Evolutionary conservation across 2,329 filamentous ascomycete genomes (phyloP).

Genomic region (Hypoxylon sp.): DNA sequence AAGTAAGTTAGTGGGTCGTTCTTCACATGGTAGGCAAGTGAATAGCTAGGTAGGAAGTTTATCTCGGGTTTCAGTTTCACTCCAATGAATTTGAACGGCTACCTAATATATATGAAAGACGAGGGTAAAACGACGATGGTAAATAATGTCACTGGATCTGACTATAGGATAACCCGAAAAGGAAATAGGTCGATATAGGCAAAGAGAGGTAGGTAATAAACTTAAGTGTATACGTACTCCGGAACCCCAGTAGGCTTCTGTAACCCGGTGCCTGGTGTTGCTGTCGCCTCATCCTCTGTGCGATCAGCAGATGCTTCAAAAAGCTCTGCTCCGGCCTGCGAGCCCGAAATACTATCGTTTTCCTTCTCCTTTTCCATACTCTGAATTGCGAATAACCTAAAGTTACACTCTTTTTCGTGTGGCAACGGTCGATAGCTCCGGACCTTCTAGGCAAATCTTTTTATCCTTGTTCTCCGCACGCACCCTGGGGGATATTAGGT

Average conservation of each 20-base stretch:
- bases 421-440: neutral
- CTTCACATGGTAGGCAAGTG: neutral
- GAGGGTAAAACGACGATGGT: neutral
- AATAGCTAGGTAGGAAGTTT: neutral
- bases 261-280: neutral
- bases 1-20: constrained; percentile 2
- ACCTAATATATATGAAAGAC: neutral
- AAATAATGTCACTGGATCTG: neutral
- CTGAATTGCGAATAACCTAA: neutral
- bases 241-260: constrained; percentile 25
- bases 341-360: constrained; percentile 20
- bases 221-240: constrained; percentile 30
- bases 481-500: neutral
- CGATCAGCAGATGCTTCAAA: constrained; percentile 28
- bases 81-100: neutral
- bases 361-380: constrained; percentile 33
- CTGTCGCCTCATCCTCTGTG: constrained; percentile 17
- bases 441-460: neutral
- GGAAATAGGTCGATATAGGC: neutral
- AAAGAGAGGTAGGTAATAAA: neutral
- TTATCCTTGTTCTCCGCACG: constrained; percentile 16
- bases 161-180: neutral
- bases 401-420: neutral
- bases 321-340: constrained; percentile 14
- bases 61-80: neutral